Base-by-base conservation (phyloP, 73 alveolate species). In the Paramecium caudatum region DNA sequence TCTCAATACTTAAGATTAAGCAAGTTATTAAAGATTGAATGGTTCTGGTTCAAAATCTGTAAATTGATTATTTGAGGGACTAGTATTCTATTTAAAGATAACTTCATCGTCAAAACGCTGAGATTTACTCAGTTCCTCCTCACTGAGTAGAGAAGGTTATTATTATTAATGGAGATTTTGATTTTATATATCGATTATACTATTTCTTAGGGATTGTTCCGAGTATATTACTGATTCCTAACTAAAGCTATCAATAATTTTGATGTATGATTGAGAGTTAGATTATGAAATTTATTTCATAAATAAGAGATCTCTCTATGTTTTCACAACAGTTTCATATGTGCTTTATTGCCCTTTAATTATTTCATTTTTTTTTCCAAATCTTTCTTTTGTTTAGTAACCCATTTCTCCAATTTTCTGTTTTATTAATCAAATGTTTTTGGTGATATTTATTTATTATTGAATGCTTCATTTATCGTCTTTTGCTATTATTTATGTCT, bases 321-420 rank as follows among this genome's bases (percentile, higher is more conserved):
- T 93, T 30, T 93, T 93, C 86, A 91, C 85, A n/a, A 93, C 81
- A 70, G 93, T 91, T n/a, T 91, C 62, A 16, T 61, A 68, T 2
- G 97, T 93, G 30, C 93, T 92, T 78, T 93, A 10, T 93, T 93
- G 78, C 12, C 91, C 91, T 43, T 93, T 94, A 1, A 80, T 39
- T 30, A 93, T 85, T 16, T 85, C 90, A 12, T 86, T 91, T 61
- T 86, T 47, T 86, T 41, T 41, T 47, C 65, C 2, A 93, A 85
- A 37, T 93, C 97, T 16, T 91, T 94, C 37, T 82, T 68, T 61
- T 93, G 91, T 19, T 91, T 47, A 0, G 91, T 68, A 0, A 93
- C 97, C 97, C 97, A 93, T 41, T 61, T 91, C 39, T 93, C 97
- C 3, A 93, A 86, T 48, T 91, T 81, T 65, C 61, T 82, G 34